These are phyloP conservation scores for Zychaea mexicana DNA, from an alignment of 371 early-diverging fungal genomes.

Conservation along the genomic window DNA sequence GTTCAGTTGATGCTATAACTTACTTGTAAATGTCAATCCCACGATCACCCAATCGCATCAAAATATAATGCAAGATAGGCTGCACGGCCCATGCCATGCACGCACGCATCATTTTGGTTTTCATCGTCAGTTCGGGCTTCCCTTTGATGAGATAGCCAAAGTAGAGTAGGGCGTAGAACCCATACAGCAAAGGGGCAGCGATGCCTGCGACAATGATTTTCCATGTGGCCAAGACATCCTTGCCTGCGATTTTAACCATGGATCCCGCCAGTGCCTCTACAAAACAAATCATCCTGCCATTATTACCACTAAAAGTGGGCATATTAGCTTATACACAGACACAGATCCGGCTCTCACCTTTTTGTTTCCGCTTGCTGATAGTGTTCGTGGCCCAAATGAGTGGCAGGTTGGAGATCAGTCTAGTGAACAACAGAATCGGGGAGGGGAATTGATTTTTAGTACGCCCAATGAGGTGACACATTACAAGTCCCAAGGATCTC, in stretches of 20 bases:
- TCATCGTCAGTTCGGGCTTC: slow-evolving; percentile 26
- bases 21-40: slow-evolving; percentile 85
- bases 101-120: slow-evolving; percentile 32
- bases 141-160: slow-evolving; percentile 46
- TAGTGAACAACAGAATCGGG: slow-evolving; percentile 15
- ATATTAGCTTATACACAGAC: no score
- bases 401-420: slow-evolving; percentile 75
- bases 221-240: slow-evolving; percentile 97
- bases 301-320: no score
- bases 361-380: slow-evolving; percentile 80
- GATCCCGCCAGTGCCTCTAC: slow-evolving; percentile 87
- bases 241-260: slow-evolving; percentile 90
- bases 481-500: slow-evolving; percentile 11
- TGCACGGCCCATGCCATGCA: slow-evolving; percentile 56
- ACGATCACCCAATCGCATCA: slow-evolving; percentile 84
- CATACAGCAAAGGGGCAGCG: slow-evolving; percentile 77
- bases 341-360: no score
- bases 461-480: no score
- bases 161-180: slow-evolving; percentile 62
- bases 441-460: no score
- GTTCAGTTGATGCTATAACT: no score
- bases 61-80: slow-evolving; percentile 76
- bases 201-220: slow-evolving; percentile 84
- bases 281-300: no score
- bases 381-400: slow-evolving; percentile 70